Percentiles rank a stretch among this genome's conserved stretches.
phyloP scores from a whole-genome alignment of 2,329 filamentous ascomycete genomes.

The Plenodomus tracheiphilus region DNA sequence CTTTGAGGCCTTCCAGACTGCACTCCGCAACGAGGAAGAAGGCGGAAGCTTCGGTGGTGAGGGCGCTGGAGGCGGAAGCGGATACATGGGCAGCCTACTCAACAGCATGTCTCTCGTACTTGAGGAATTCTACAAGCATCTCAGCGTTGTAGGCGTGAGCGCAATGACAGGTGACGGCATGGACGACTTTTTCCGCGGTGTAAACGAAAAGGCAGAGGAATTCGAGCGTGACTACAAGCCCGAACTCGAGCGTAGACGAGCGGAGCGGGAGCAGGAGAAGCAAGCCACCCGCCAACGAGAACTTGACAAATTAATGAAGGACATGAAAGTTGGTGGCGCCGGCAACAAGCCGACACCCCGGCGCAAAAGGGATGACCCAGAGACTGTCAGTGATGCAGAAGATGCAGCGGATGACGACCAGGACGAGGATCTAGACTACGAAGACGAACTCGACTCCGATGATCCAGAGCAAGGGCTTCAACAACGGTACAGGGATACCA shows the following conservation, averaged over 20 bases:
- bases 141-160: slow-evolving; percentile 91
- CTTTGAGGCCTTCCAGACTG: slow-evolving; percentile 92
- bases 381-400: slow-evolving; percentile 56
- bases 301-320: slow-evolving; percentile 90
- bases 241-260: slow-evolving; percentile 78
- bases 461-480: slow-evolving; percentile 67
- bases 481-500: slow-evolving; percentile 74
- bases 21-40: slow-evolving; percentile 78
- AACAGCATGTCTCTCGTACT: slow-evolving; percentile 98
- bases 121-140: slow-evolving; percentile 94
- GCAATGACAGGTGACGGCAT: slow-evolving; percentile 90
- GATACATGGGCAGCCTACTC: slow-evolving; percentile 93
- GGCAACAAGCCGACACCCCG: slow-evolving; percentile 38
- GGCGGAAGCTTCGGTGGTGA: slow-evolving; percentile 77
- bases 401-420: slow-evolving; percentile 59
- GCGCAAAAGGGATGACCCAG: slow-evolving; percentile 49
- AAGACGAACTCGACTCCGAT: slow-evolving; percentile 61
- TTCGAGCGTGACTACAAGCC: slow-evolving; percentile 91
- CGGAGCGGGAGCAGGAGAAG: slow-evolving; percentile 76
- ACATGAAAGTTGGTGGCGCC: slow-evolving; percentile 67
- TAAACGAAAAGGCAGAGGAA: slow-evolving; percentile 82
- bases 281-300: slow-evolving; percentile 74
- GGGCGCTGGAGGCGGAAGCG: slow-evolving; percentile 70
- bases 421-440: slow-evolving; percentile 55
- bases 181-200: slow-evolving; percentile 90